A percentile compares a stretch with the other conserved stretches of the same genome.
Evolutionary conservation across 805 yeast species (phyloP).

Genomic region (Ascoidea tarda): DNA sequence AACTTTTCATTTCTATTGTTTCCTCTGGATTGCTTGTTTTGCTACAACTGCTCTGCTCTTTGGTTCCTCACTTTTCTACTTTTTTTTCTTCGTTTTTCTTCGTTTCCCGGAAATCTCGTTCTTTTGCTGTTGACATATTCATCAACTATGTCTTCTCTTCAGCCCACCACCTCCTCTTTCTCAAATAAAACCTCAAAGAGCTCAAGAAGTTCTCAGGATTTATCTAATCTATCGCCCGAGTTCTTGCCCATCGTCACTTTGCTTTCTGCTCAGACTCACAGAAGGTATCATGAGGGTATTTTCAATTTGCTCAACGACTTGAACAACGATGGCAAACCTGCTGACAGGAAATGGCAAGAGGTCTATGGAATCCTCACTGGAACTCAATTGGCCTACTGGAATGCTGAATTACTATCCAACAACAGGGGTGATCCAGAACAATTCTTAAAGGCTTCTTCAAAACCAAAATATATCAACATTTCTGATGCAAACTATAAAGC

Average conservation of each 20-base stretch:
- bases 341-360: conserved; percentile 78
- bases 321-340: conserved; percentile 76
- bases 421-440: conserved; percentile 25
- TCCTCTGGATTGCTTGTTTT: no score
- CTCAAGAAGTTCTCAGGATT: not conserved
- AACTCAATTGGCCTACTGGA: conserved; percentile 88
- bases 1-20: no score
- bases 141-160: not conserved
- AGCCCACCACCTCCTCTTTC: not conserved
- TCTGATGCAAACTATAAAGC: conserved; percentile 82
- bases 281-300: conserved; percentile 66
- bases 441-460: conserved; percentile 42
- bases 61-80: no score
- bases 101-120: no score
- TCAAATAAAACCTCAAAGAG: not conserved
- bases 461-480: conserved; percentile 81
- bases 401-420: conserved; percentile 49
- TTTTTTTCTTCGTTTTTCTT: no score
- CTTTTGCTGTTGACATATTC: no score
- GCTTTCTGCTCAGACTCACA: conserved; percentile 57
- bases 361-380: conserved; percentile 89
- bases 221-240: conserved; percentile 21
- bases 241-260: conserved; percentile 58
- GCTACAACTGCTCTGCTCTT: no score
- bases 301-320: conserved; percentile 62